Conservation (phyloP, 257 asterid genomes). For the Penstemon davidsonii region DNA sequence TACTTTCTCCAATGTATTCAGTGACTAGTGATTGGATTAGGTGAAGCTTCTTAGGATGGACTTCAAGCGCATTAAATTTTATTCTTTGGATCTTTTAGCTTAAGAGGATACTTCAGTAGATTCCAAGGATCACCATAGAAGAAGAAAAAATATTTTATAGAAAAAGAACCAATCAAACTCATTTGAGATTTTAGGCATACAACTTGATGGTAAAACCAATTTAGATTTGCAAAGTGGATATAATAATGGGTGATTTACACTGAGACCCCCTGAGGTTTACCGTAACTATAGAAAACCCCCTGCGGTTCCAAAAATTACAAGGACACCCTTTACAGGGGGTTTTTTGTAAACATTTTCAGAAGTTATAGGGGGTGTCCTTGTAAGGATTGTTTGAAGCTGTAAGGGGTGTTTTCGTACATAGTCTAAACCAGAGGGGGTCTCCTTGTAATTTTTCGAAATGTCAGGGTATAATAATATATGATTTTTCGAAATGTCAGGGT, state of each 20-base stretch:
- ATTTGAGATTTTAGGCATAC: conserved; percentile 9
- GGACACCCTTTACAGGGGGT: too few relatives aligned
- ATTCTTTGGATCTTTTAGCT: background rate
- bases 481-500: too few relatives aligned
- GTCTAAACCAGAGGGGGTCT: too few relatives aligned
- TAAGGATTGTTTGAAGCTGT: too few relatives aligned
- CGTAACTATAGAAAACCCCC: too few relatives aligned
- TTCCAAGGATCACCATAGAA: conserved; percentile 1
- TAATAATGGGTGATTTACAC: background rate
- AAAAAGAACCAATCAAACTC: background rate
- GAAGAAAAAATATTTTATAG: background rate
- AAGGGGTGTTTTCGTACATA: too few relatives aligned
- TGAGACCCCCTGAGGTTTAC: too few relatives aligned
- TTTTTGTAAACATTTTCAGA: too few relatives aligned
- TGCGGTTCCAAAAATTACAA: too few relatives aligned
- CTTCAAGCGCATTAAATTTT: background rate
- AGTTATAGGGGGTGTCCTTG: too few relatives aligned
- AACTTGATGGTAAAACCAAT: background rate
- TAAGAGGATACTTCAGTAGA: too few relatives aligned
- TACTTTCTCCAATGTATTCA: background rate
- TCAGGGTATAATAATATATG: background rate
- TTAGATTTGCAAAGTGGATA: conserved; percentile 1
- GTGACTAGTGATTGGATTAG: background rate
- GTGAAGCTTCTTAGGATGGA: conserved; percentile 16
- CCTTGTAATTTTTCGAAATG: too few relatives aligned